Conservation (phyloP, 352 stramenopile species). For the Vaucheria bursata region DNA sequence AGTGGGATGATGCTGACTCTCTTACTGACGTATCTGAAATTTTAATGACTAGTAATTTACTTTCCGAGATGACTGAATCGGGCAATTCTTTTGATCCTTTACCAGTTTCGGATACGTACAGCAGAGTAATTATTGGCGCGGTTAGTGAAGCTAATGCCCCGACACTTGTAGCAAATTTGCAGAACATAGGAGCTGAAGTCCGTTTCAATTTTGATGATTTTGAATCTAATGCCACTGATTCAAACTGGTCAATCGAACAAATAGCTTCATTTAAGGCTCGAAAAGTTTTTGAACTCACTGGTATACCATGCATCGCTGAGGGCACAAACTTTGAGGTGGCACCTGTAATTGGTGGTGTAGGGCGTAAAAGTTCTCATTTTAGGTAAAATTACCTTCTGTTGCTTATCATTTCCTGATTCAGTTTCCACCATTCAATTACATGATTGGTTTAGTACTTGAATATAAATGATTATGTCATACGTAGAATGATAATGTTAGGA, state of each 20-base stretch:
- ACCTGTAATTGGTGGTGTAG: constrained; percentile 13
- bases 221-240: background rate
- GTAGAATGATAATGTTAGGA: no score
- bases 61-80: background rate
- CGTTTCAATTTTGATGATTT: constrained; percentile 1
- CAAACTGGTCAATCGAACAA: constrained; percentile 12
- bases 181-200: background rate
- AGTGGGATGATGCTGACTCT: background rate
- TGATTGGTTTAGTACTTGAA: no score
- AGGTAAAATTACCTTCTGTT: background rate
- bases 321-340: constrained; percentile 14
- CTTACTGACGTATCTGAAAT: constrained; percentile 1
- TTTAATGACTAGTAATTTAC: background rate
- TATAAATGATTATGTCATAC: no score
- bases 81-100: background rate
- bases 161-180: background rate
- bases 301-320: constrained; percentile 7
- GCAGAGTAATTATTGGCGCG: background rate
- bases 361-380: constrained; percentile 9
- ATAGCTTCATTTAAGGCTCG: constrained; percentile 23
- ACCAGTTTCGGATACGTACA: background rate
- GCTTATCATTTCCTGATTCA: no score
- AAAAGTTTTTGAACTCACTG: background rate
- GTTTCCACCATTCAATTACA: no score
- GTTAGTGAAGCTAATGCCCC: background rate